phyloP scores from a whole-genome alignment of 2,329 filamentous ascomycete genomes.

The Claviceps capensis region DNA sequence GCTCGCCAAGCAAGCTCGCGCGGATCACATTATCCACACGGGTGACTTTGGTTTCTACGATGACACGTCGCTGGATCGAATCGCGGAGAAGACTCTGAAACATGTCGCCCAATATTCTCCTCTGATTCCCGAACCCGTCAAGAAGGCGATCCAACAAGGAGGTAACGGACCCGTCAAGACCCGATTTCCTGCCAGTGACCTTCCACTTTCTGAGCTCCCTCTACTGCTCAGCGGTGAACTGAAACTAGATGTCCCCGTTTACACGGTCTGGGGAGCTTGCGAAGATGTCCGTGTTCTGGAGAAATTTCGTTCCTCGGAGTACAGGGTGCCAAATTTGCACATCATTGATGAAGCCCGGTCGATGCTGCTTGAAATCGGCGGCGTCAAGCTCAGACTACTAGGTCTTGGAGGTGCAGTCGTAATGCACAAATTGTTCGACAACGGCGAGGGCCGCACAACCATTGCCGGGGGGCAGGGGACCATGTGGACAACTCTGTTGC shows the following conservation, averaged over 20 bases:
- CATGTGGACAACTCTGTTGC: constrained; percentile 97
- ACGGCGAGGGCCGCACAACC: constrained; percentile 92
- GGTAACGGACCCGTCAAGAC: constrained; percentile 72
- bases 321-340: constrained; percentile 93
- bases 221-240: constrained; percentile 77
- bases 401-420: constrained; percentile 92
- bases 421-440: constrained; percentile 99
- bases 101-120: constrained; percentile 98
- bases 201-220: constrained; percentile 85
- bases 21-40: constrained; percentile 96
- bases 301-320: constrained; percentile 94
- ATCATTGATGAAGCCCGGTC: constrained; percentile 98
- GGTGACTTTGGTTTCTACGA: constrained; percentile 99
- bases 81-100: constrained; percentile 96
- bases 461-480: constrained; percentile 97
- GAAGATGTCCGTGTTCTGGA: constrained; percentile 96
- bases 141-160: constrained; percentile 51
- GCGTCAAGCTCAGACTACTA: constrained; percentile 87
- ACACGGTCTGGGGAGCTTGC: constrained; percentile 97
- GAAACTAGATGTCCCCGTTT: constrained; percentile 90
- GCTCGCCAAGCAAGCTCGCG: constrained; percentile 83
- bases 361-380: constrained; percentile 84
- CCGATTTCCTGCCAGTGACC: constrained; percentile 65
- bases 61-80: constrained; percentile 85
- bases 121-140: constrained; percentile 65